Conservation (phyloP, 2,329 filamentous ascomycete genomes). For the Neonectria faginata region DNA sequence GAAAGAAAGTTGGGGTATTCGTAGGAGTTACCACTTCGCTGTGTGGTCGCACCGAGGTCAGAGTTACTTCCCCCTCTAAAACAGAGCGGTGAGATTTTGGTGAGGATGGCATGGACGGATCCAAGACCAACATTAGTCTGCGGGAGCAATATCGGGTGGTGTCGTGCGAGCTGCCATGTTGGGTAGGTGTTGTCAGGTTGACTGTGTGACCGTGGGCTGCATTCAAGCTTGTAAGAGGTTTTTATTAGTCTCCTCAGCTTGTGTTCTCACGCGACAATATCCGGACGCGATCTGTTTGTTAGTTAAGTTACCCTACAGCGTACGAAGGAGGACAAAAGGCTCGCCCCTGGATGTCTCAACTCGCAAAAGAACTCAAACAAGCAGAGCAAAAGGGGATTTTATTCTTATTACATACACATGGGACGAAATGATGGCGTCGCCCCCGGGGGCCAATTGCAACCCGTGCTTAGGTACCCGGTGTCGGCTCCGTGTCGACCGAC, state of each 20-base stretch:
- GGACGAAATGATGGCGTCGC: constrained; percentile 1
- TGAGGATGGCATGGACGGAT: neutral
- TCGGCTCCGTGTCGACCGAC: constrained; percentile 19
- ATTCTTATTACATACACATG: neutral
- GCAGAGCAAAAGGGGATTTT: neutral
- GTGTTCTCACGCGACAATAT: constrained; percentile 13
- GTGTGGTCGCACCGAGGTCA: constrained; percentile 4
- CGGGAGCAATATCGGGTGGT: neutral
- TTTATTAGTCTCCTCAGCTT: neutral
- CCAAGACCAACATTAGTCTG: constrained; percentile 7
- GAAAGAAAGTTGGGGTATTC: constrained; percentile 1
- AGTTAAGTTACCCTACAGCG: constrained; percentile 2
- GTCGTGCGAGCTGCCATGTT: constrained; percentile 20
- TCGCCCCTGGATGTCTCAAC: neutral
- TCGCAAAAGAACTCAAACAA: neutral
- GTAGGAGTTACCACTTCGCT: too few relatives aligned
- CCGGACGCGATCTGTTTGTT: neutral
- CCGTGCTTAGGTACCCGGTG: constrained; percentile 15
- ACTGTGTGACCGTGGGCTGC: neutral
- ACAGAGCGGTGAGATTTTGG: constrained; percentile 20
- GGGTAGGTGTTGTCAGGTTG: constrained; percentile 18
- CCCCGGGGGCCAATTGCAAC: constrained; percentile 10
- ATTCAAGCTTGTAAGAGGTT: neutral
- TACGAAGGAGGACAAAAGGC: neutral
- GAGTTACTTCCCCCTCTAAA: constrained; percentile 7